Evolutionary conservation across 345 rosid species (phyloP), one percentile per base, ranked within the genome.

Genomic region (Anacardium occidentale): DNA sequence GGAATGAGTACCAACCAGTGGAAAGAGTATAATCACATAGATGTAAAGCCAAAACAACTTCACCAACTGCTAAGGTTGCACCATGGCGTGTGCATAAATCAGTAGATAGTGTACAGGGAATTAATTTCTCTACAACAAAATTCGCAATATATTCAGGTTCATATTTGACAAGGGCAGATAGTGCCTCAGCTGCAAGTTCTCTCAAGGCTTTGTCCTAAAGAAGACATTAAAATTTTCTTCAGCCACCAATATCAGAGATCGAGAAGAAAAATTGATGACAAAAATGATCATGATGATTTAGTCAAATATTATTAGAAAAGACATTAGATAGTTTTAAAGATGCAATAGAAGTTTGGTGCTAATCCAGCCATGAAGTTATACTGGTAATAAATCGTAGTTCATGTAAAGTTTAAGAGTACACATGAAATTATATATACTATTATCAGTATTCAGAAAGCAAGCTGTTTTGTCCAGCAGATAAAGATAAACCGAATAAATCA

Each of bases 11-110:
- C 95, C 66, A 76, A 92, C 98, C 98, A 63, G 80, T 60, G 58
- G 90, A 80, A 76, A 87, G 92, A 72, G 68, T 74, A 72, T 76
- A 78, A 77, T 77, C 87, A 77, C 81, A 84, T 68, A 78, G 86
- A 83, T 87, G 86, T 59, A 94, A 75, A 73, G 94, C 93, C 81
- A 90, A 79, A 74, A 86, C 86, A 80, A 94, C 80, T 83, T 94
- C 99, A 53, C 88, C 99, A 62, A 78, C 80, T 72, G 99, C 91
- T 71, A 92, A 85, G 74, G 97, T 94, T 54, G 95, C 91, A 84
- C 99, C 99, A 85, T 94, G 99, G 58, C 97, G 98, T 69, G 78
- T 81, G 84, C 95, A 89, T 78, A 94, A 78, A 85, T 94, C 98
- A 64, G 97, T 80, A 55, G 97, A 94, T 51, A 94, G 93, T 72